phyloP scores from a whole-genome alignment of 345 rosid genomes.

The Sonneratia alba region DNA sequence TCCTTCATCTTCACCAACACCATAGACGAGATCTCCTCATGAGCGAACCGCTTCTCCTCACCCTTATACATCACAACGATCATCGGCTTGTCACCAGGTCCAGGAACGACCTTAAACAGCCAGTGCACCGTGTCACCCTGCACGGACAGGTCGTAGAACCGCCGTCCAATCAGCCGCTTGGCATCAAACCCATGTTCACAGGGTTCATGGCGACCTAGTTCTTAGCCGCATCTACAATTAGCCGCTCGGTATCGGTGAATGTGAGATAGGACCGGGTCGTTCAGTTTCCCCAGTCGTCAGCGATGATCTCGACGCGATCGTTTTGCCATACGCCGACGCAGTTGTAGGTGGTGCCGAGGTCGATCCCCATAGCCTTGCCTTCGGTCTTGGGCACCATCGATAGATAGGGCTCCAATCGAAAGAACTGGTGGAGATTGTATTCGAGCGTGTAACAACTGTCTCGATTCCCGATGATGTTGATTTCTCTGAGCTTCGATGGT shows the following conservation, averaged over 20 bases:
- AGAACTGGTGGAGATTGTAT: not conserved
- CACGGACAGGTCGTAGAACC: conserved; percentile 19
- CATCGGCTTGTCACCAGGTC: conserved; percentile 25
- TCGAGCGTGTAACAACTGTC: not conserved
- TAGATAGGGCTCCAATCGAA: not conserved
- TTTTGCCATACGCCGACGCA: conserved; percentile 26
- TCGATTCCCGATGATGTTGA: not conserved
- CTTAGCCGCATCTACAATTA: conserved; percentile 28
- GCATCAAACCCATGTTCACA: conserved; percentile 25
- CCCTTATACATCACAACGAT: conserved; percentile 17
- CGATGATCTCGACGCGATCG: conserved; percentile 30
- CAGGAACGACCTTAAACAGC: conserved; percentile 22
- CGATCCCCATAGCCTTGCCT: conserved; percentile 26
- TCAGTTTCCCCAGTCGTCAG: conserved; percentile 30
- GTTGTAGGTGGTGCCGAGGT: conserved; percentile 30
- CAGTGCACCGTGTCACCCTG: conserved; percentile 23
- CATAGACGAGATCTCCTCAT: conserved; percentile 24
- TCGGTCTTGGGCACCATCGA: conserved; percentile 5
- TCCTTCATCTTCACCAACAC: conserved; percentile 21
- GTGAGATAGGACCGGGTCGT: conserved; percentile 30
- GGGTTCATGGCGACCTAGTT: conserved; percentile 34
- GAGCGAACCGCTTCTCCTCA: conserved; percentile 20
- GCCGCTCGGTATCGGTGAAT: conserved; percentile 28
- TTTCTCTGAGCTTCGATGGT: not conserved
- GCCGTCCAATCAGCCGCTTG: conserved; percentile 22